phyloP scores from a whole-genome alignment of 495 filamentous ascomycete genomes.

The Daldinia loculata region DNA sequence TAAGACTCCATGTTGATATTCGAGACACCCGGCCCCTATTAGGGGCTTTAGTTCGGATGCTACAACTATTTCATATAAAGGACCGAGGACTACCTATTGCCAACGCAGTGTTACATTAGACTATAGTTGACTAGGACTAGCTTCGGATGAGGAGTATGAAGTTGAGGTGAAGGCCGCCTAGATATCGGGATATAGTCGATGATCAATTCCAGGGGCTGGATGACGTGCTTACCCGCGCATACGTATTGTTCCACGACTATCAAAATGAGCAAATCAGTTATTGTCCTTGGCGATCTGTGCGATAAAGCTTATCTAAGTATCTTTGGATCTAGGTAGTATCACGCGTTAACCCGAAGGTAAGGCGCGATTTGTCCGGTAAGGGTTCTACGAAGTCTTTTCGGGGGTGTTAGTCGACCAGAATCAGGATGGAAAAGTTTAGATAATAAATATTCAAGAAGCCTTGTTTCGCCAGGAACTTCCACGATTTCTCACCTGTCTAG shows the following conservation, averaged over 20 bases:
- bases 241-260: slow-evolving; percentile 19
- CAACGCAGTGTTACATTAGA: background rate
- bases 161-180: background rate
- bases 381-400: slow-evolving; percentile 5
- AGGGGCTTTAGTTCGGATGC: background rate
- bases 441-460: background rate
- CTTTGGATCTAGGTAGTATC: slow-evolving; percentile 1
- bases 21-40: background rate
- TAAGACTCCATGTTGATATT: background rate
- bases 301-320: slow-evolving; percentile 20
- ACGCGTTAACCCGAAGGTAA: slow-evolving; percentile 26
- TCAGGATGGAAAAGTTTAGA: slow-evolving; percentile 1
- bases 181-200: slow-evolving; percentile 14
- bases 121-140: background rate
- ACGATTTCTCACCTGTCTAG: background rate
- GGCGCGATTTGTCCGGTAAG: slow-evolving; percentile 21
- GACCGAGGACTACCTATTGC: background rate
- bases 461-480: background rate
- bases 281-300: background rate
- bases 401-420: background rate
- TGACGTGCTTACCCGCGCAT: slow-evolving; percentile 32
- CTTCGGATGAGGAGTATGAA: background rate
- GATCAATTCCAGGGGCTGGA: slow-evolving; percentile 33
- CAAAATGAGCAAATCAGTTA: slow-evolving; percentile 18
- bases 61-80: background rate